Percentiles rank a stretch among this genome's conserved stretches.
These are phyloP conservation scores for Zymoseptoria crescenta DNA, from an alignment of 2,329 filamentous ascomycete species.

Conservation along the genomic window DNA sequence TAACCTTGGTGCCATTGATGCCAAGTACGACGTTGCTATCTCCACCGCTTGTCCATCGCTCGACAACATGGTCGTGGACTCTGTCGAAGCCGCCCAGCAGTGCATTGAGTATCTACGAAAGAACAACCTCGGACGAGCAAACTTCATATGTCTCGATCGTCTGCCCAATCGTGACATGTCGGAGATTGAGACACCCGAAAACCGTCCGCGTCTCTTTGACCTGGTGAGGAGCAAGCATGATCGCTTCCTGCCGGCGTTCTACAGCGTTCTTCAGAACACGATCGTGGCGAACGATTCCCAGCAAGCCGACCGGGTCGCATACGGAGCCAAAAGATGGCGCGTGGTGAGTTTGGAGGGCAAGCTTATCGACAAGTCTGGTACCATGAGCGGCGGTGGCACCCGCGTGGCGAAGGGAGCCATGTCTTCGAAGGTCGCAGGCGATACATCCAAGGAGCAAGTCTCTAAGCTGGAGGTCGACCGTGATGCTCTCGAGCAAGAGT, in stretches of 20 bases:
- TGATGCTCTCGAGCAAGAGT: constrained; percentile 74
- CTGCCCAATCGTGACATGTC: constrained; percentile 70
- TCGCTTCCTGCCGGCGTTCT: constrained; percentile 83
- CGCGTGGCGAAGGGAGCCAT: constrained; percentile 87
- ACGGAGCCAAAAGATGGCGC: constrained; percentile 86
- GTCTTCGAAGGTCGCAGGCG: constrained; percentile 89
- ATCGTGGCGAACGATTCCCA: constrained; percentile 84
- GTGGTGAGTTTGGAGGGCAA: constrained; percentile 94
- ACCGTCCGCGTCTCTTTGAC: constrained; percentile 87
- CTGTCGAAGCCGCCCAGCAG: constrained; percentile 90
- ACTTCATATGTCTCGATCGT: constrained; percentile 93
- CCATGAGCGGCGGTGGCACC: constrained; percentile 94
- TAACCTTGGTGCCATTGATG: constrained; percentile 86
- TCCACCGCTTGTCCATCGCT: constrained; percentile 88
- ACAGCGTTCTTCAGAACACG: constrained; percentile 90
- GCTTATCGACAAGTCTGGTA: constrained; percentile 95
- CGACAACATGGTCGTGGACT: constrained; percentile 95
- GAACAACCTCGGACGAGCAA: constrained; percentile 91
- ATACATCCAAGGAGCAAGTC: constrained; percentile 82
- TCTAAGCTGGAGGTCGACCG: constrained; percentile 78
- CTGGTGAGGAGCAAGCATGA: constrained; percentile 83
- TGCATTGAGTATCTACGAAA: constrained; percentile 97
- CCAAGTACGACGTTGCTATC: constrained; percentile 94
- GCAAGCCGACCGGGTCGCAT: constrained; percentile 96
- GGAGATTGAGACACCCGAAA: constrained; percentile 78